phyloP scores from a whole-genome alignment of 108 stramenopile genomes.

The Fragilaria radians region DNA sequence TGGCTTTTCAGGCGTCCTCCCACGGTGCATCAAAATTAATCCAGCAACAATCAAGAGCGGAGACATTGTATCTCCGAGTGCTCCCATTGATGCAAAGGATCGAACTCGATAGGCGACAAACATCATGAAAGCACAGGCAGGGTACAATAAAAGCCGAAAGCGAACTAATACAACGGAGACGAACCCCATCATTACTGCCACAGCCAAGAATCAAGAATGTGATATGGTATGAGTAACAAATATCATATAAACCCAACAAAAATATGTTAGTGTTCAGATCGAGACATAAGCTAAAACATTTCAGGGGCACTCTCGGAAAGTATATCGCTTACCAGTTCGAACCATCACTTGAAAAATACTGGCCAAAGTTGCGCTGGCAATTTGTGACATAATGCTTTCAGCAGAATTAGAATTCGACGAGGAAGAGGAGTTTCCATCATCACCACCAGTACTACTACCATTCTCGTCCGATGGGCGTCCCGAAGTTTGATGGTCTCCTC shows the following conservation, averaged over 20 bases:
- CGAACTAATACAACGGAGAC: constrained; percentile 48
- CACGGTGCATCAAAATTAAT: constrained; percentile 63
- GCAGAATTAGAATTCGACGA: constrained; percentile 3
- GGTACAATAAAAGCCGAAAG: constrained; percentile 44
- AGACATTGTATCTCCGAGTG: constrained; percentile 33
- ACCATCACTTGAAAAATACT: constrained; percentile 64
- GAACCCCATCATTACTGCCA: constrained; percentile 49
- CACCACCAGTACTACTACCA: constrained; percentile 2
- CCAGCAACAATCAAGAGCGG: constrained; percentile 60
- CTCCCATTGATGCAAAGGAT: constrained; percentile 9
- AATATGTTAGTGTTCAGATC: too few species aligned
- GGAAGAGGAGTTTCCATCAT: constrained; percentile 8
- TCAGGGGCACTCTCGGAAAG: too few species aligned
- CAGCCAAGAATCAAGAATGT: too few species aligned
- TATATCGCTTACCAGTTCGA: constrained; percentile 59
- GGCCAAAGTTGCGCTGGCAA: constrained; percentile 60
- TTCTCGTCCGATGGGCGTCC: too few species aligned
- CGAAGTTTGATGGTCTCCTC: constrained; percentile 9
- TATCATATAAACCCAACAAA: too few species aligned
- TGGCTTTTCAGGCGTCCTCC: constrained; percentile 12
- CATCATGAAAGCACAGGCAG: constrained; percentile 41
- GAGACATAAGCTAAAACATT: too few species aligned
- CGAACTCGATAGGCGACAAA: constrained; percentile 51
- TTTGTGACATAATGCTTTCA: constrained; percentile 61
- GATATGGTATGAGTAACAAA: too few species aligned